Percentiles rank a stretch among this genome's conserved stretches.
Conservation (phyloP, 768 basidiomycete species). For the Russula sp. region DNA sequence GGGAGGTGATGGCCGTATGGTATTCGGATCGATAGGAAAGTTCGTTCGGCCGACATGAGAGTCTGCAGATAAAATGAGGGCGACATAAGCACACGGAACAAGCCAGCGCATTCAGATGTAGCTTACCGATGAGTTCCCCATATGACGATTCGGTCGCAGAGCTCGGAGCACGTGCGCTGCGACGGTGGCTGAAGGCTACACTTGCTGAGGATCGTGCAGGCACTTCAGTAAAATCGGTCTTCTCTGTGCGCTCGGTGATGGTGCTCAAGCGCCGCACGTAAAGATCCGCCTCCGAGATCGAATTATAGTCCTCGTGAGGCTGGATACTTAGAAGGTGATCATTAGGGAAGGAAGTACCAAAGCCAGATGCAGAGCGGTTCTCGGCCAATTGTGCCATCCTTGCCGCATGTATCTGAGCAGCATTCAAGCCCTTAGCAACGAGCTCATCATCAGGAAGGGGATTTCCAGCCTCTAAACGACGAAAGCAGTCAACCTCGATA, state of each 20-base stretch:
- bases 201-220: constrained; percentile 13
- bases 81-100: neutral
- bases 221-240: constrained; percentile 12
- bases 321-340: constrained; percentile 54
- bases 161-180: constrained; percentile 2
- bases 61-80: constrained; percentile 11
- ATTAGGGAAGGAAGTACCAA: constrained; percentile 33
- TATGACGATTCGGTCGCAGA: constrained; percentile 48
- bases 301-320: constrained; percentile 31
- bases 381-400: constrained; percentile 15
- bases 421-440: constrained; percentile 13
- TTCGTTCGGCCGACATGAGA: constrained; percentile 16
- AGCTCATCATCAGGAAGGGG: constrained; percentile 21
- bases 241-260: constrained; percentile 21
- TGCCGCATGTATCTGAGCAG: constrained; percentile 16
- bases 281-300: constrained; percentile 2
- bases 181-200: neutral
- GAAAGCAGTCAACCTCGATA: constrained; percentile 23
- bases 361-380: constrained; percentile 22
- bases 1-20: constrained; percentile 58
- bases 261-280: constrained; percentile 20
- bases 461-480: constrained; percentile 24
- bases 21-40: constrained; percentile 41
- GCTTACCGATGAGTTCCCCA: constrained; percentile 53
- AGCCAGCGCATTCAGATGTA: neutral